A percentile compares a stretch with the other conserved stretches of the same genome.
Conservation (phyloP, 495 filamentous ascomycete genomes). For the Penicillium fimorum region DNA sequence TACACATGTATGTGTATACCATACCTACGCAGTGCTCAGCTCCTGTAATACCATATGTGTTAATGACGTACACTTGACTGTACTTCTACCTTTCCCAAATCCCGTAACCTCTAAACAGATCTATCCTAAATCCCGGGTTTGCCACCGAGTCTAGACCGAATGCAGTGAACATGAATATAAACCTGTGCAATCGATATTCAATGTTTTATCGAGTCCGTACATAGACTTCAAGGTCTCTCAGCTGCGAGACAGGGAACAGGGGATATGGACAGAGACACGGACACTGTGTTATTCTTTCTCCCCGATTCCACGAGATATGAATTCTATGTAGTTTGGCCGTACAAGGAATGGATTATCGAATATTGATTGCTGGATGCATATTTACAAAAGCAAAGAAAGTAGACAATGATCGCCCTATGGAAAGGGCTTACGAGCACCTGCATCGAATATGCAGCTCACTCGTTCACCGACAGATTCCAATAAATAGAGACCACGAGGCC, state of each 20-base stretch:
- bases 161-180: neutral
- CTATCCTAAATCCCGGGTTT: conserved; percentile 6
- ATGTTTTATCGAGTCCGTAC: neutral
- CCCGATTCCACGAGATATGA: conserved; percentile 1
- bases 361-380: conserved; percentile 7
- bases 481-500: conserved; percentile 3
- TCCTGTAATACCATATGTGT: conserved; percentile 3
- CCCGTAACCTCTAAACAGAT: neutral
- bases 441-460: neutral
- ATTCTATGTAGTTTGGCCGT: neutral
- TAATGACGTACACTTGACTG: neutral
- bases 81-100: neutral
- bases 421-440: neutral
- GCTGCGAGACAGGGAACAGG: conserved; percentile 5
- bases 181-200: neutral
- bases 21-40: neutral
- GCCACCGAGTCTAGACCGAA: conserved; percentile 1
- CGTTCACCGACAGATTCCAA: conserved; percentile 4
- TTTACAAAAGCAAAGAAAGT: neutral
- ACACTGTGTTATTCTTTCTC: neutral
- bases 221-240: neutral
- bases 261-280: neutral
- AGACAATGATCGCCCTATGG: neutral
- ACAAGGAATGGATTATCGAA: conserved; percentile 2
- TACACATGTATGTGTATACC: neutral